Conservation (phyloP, 257 asterid species). For the Primulina huaijiensis region DNA sequence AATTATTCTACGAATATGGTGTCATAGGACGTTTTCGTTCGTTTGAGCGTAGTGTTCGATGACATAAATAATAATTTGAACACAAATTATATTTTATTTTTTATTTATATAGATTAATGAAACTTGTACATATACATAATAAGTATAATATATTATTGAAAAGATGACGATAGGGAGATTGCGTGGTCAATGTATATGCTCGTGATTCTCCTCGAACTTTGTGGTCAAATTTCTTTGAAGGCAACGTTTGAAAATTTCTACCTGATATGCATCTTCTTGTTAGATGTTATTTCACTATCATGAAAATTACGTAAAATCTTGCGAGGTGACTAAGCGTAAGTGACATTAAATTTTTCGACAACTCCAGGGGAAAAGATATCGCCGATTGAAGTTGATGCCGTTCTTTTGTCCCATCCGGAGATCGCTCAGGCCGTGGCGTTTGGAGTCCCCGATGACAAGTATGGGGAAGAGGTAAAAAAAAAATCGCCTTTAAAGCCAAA, state of each 20-base stretch:
- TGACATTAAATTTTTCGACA: constrained; percentile 4
- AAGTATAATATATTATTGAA: too few species aligned
- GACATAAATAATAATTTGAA: too few species aligned
- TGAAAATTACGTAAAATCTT: neutral
- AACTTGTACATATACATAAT: too few species aligned
- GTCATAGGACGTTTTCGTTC: too few species aligned
- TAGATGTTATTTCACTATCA: neutral
- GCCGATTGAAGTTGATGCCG: constrained; percentile 92
- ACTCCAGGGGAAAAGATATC: constrained; percentile 92
- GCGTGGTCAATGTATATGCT: neutral
- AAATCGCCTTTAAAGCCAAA: neutral
- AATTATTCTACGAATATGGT: too few species aligned
- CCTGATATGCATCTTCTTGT: neutral
- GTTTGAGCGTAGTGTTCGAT: too few species aligned
- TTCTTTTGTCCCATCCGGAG: constrained; percentile 80
- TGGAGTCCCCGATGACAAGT: constrained; percentile 95
- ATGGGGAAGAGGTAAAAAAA: constrained; percentile 85
- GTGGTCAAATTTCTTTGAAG: neutral
- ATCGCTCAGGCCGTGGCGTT: constrained; percentile 87
- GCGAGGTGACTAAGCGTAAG: neutral
- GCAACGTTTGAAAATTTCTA: neutral
- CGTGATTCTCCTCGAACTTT: neutral
- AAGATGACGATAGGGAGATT: too few species aligned
- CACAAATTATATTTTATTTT: too few species aligned
- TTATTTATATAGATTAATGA: too few species aligned